Evolutionary conservation across 345 rosid genomes (phyloP).

Genomic region (Angophora floribunda): DNA sequence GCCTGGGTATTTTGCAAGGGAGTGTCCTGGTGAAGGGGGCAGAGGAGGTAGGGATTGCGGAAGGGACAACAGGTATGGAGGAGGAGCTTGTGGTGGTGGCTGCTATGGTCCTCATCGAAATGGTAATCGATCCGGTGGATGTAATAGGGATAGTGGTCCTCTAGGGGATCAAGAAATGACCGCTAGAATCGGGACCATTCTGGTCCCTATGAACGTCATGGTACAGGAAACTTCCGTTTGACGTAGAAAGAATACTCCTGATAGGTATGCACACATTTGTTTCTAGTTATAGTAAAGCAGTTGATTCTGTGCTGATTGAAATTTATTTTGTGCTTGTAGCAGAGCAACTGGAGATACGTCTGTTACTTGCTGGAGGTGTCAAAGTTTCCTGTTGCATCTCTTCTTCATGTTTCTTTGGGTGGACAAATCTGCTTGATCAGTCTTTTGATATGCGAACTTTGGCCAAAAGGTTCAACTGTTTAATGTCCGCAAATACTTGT

Average conservation of each 20-base stretch:
- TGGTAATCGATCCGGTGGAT: constrained; percentile 67
- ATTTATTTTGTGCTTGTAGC: not conserved
- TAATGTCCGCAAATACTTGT: constrained; percentile 24
- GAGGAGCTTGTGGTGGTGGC: constrained; percentile 41
- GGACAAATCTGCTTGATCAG: constrained; percentile 22
- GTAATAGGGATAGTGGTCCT: constrained; percentile 51
- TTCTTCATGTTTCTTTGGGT: constrained; percentile 14
- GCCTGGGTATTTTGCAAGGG: constrained; percentile 82
- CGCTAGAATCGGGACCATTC: constrained; percentile 59
- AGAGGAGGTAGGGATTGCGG: constrained; percentile 1
- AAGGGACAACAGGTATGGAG: constrained; percentile 1
- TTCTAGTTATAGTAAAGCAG: not conserved
- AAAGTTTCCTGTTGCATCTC: constrained; percentile 14
- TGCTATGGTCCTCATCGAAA: constrained; percentile 67
- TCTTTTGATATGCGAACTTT: constrained; percentile 22
- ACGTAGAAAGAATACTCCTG: constrained; percentile 4
- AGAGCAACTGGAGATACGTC: not conserved
- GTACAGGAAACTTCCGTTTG: constrained; percentile 37
- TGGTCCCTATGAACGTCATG: constrained; percentile 71
- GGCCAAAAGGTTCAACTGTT: constrained; percentile 21
- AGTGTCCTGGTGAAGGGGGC: constrained; percentile 60
- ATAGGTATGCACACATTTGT: constrained; percentile 3
- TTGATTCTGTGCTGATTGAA: not conserved
- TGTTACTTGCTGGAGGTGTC: constrained; percentile 8
- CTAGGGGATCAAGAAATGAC: constrained; percentile 71